A percentile compares a stretch with the other conserved stretches of the same genome.
phyloP scores from a whole-genome alignment of 495 filamentous ascomycete species.

The Penicillium fimorum region DNA sequence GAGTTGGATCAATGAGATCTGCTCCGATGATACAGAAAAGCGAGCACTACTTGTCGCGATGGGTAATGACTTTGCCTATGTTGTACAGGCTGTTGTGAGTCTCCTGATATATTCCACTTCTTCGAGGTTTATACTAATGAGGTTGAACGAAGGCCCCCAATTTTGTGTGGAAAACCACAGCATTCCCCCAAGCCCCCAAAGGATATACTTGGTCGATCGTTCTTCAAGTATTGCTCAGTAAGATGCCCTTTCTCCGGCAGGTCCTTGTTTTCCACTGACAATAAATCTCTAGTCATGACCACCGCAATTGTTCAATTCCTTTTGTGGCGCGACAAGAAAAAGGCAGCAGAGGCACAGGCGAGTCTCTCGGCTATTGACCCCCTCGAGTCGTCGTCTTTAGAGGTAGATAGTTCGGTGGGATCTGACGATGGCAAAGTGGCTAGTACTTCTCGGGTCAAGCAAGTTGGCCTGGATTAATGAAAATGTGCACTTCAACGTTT shows the following conservation, averaged over 20 bases:
- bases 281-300: background rate
- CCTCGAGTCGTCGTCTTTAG: background rate
- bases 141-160: constrained; percentile 28
- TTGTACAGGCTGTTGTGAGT: constrained; percentile 32
- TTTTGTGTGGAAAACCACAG: constrained; percentile 41
- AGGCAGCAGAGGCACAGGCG: background rate
- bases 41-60: constrained; percentile 25
- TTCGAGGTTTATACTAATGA: background rate
- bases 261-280: background rate
- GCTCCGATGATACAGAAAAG: constrained; percentile 29
- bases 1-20: constrained; percentile 33
- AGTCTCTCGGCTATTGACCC: background rate
- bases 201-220: constrained; percentile 36
- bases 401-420: background rate
- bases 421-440: background rate
- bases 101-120: background rate
- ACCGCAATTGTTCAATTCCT: constrained; percentile 5
- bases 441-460: background rate
- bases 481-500: background rate
- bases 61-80: constrained; percentile 28
- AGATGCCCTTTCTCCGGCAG: background rate
- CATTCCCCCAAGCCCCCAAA: constrained; percentile 34
- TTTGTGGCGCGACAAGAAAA: constrained; percentile 8
- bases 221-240: constrained; percentile 26
- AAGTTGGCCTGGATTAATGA: background rate